phyloP scores from a whole-genome alignment of 768 basidiomycete genomes.

The Hygrocybe coccinea region DNA sequence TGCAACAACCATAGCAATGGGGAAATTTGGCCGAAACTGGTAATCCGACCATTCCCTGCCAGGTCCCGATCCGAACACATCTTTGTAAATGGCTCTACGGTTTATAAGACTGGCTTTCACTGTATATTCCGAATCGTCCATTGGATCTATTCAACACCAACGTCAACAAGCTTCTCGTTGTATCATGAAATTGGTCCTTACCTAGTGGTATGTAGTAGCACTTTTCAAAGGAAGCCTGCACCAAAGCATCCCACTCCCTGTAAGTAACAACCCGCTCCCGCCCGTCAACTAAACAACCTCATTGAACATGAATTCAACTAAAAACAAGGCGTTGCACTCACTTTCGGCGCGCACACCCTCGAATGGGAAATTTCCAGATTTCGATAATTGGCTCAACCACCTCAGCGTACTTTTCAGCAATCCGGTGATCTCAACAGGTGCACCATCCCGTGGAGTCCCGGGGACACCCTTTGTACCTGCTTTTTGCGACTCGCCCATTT shows the following conservation, averaged over 20 bases:
- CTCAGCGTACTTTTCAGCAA: conserved; percentile 87
- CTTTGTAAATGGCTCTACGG: conserved; percentile 96
- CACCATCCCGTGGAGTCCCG: conserved; percentile 94
- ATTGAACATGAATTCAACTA: conserved; percentile 1
- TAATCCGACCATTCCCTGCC: conserved; percentile 96
- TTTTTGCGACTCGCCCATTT: conserved; percentile 90
- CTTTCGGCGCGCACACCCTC: conserved; percentile 78
- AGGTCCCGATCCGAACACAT: conserved; percentile 84
- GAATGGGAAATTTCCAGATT: conserved; percentile 74
- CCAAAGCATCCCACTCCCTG: conserved; percentile 80
- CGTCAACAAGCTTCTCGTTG: background rate
- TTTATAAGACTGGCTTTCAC: conserved; percentile 70
- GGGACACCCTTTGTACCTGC: conserved; percentile 94
- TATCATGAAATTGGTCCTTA: conserved; percentile 30
- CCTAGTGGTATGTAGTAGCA: conserved; percentile 85
- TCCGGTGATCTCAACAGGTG: conserved; percentile 93
- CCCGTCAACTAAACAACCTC: conserved; percentile 57
- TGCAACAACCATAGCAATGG: conserved; percentile 94
- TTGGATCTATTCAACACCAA: conserved; percentile 46
- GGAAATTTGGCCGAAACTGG: conserved; percentile 89
- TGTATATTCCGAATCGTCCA: conserved; percentile 65
- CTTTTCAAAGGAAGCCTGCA: conserved; percentile 84
- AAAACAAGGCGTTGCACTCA: conserved; percentile 37
- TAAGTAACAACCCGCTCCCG: conserved; percentile 71
- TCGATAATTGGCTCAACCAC: conserved; percentile 74